A percentile compares a stretch with the other conserved stretches of the same genome.
These are phyloP conservation scores for Penicillium griseofulvum DNA, from an alignment of 2,329 filamentous ascomycete genomes.

Conservation along the genomic window DNA sequence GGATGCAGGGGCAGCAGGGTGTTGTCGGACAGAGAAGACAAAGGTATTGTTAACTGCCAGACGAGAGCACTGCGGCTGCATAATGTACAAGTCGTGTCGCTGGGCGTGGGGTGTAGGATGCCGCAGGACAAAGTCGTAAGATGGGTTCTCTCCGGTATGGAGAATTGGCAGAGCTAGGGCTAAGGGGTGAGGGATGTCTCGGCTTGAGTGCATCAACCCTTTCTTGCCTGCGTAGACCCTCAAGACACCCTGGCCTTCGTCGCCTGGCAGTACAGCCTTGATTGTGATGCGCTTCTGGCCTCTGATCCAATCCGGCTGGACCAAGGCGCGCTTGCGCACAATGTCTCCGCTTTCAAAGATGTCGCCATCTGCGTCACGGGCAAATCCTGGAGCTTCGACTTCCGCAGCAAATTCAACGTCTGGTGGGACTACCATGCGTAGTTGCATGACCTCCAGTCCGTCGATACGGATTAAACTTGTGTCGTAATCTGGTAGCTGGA, in stretches of 20 bases:
- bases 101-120: slow-evolving; percentile 98
- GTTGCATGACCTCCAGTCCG: slow-evolving; percentile 86
- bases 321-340: slow-evolving; percentile 78
- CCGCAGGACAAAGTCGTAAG: slow-evolving; percentile 87
- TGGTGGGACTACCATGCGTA: slow-evolving; percentile 80
- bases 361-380: slow-evolving; percentile 83
- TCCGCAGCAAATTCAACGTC: slow-evolving; percentile 92
- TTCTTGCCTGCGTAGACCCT: slow-evolving; percentile 93
- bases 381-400: slow-evolving; percentile 79
- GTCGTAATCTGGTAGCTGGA: slow-evolving; percentile 86
- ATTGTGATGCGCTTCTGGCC: slow-evolving; percentile 89
- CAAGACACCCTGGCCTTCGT: slow-evolving; percentile 82
- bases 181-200: slow-evolving; percentile 89
- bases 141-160: slow-evolving; percentile 87
- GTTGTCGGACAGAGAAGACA: slow-evolving; percentile 92
- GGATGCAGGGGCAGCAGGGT: slow-evolving; percentile 64
- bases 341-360: slow-evolving; percentile 88
- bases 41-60: slow-evolving; percentile 96
- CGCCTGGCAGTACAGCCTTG: slow-evolving; percentile 86
- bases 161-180: slow-evolving; percentile 86
- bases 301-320: slow-evolving; percentile 86
- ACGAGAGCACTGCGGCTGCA: slow-evolving; percentile 87
- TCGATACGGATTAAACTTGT: slow-evolving; percentile 83
- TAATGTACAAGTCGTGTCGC: slow-evolving; percentile 92
- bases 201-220: slow-evolving; percentile 95